Evolutionary conservation across 1,284 basidiomycete genomes (phyloP).

Genomic region (Pseudozyma tsukubaensis): DNA sequence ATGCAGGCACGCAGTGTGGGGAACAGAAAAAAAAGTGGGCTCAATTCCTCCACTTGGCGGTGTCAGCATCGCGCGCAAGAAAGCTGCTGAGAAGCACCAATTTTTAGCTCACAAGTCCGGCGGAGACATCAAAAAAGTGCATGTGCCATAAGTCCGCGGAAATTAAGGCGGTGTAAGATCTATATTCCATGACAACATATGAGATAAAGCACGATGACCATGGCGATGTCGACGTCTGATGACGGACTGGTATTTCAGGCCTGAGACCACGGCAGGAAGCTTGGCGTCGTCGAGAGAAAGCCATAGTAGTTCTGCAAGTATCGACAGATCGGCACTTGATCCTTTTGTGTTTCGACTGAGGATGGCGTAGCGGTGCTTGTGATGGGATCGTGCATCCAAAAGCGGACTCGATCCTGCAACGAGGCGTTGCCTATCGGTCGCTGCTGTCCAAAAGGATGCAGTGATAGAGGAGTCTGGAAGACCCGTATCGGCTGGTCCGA

Average conservation of each 20-base stretch:
- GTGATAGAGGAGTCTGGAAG: slow-evolving; percentile 19
- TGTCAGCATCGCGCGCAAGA: slow-evolving; percentile 34
- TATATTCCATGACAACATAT: no score
- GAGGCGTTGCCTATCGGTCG: slow-evolving; percentile 11
- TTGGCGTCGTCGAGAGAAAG: slow-evolving; percentile 17
- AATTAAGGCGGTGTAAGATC: not conserved
- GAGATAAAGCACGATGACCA: no score
- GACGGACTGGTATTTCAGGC: not conserved
- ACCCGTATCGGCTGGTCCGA: slow-evolving; percentile 10
- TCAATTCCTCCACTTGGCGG: slow-evolving; percentile 16
- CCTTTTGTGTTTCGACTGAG: not conserved
- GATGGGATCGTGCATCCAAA: slow-evolving; percentile 46
- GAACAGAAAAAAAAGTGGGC: slow-evolving; percentile 1
- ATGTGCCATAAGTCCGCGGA: not conserved
- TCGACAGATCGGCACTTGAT: slow-evolving; percentile 11
- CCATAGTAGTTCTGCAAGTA: slow-evolving; percentile 43
- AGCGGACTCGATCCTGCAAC: slow-evolving; percentile 25
- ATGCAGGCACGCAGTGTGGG: slow-evolving; percentile 3
- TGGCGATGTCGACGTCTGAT: not conserved
- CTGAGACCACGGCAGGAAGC: slow-evolving; percentile 29
- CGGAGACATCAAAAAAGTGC: not conserved
- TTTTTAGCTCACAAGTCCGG: not conserved
- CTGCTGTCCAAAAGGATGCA: slow-evolving; percentile 30
- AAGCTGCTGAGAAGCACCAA: slow-evolving; percentile 1
- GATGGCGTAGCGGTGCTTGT: slow-evolving; percentile 13